These are phyloP conservation scores for Alternaria sp. DNA, from an alignment of 2,329 filamentous ascomycete species.

Conservation along the genomic window DNA sequence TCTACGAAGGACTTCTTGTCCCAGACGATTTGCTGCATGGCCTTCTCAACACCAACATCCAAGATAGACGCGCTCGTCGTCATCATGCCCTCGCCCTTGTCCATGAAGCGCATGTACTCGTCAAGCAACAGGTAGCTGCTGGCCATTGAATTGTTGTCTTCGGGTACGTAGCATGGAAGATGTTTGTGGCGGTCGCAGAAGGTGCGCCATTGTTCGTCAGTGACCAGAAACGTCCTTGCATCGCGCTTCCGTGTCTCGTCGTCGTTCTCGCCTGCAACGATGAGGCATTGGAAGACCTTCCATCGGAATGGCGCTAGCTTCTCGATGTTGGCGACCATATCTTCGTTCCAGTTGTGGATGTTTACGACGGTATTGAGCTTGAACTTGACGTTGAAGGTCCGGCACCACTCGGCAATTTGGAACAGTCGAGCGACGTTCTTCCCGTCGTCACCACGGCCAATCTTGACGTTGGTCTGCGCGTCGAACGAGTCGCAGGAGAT, in stretches of 20 bases:
- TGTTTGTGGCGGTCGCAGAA: slow-evolving; percentile 2
- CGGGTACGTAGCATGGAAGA: background rate
- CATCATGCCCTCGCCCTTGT: background rate
- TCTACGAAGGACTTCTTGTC: slow-evolving; percentile 9
- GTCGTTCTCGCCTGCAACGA: slow-evolving; percentile 9
- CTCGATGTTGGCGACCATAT: slow-evolving; percentile 1
- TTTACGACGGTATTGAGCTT: slow-evolving; percentile 11
- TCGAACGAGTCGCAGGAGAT: slow-evolving; percentile 7
- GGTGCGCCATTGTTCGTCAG: background rate
- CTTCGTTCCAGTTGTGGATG: slow-evolving; percentile 4
- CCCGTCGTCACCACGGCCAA: slow-evolving; percentile 4
- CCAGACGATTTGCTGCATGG: slow-evolving; percentile 4
- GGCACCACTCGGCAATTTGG: background rate
- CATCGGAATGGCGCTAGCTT: slow-evolving; percentile 10
- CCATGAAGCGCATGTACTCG: slow-evolving; percentile 9
- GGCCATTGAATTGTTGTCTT: slow-evolving; percentile 5
- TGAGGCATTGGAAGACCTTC: slow-evolving; percentile 8
- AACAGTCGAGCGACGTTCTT: background rate
- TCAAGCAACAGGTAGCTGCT: slow-evolving; percentile 4
- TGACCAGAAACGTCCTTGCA: slow-evolving; percentile 3
- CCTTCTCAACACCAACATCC: background rate
- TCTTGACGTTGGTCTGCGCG: slow-evolving; percentile 2
- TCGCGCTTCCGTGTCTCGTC: background rate
- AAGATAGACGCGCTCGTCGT: background rate
- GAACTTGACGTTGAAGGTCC: slow-evolving; percentile 2